A percentile compares a stretch with the other conserved stretches of the same genome.
phyloP scores from a whole-genome alignment of 495 filamentous ascomycete species.

The Aspergillus sparsus region DNA sequence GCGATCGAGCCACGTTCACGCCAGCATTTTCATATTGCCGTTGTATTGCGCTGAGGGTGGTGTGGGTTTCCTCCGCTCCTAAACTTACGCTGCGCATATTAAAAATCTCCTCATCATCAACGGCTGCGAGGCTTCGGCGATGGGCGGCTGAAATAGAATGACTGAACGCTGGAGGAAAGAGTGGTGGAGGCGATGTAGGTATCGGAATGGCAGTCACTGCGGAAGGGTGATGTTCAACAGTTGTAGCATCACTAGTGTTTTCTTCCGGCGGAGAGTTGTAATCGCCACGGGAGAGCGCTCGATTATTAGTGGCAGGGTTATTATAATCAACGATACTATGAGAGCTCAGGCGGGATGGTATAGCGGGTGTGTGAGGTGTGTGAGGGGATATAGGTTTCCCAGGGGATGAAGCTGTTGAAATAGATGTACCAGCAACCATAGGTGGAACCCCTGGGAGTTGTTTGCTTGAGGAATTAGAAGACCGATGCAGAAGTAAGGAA shows the following conservation, averaged over 20 bases:
- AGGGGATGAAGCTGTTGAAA: constrained; percentile 82
- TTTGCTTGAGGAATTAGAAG: constrained; percentile 79
- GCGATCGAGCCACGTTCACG: constrained; percentile 30
- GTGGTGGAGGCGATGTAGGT: constrained; percentile 73
- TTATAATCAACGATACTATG: constrained; percentile 80
- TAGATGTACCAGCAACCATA: constrained; percentile 79
- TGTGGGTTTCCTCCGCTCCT: constrained; percentile 65
- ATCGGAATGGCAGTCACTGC: constrained; percentile 76
- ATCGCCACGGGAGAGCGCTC: constrained; percentile 29
- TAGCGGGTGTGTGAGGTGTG: constrained; percentile 90
- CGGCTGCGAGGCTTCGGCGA: constrained; percentile 51
- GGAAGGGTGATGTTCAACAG: constrained; percentile 47
- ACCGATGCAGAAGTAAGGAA: constrained; percentile 78
- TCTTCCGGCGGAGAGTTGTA: constrained; percentile 42
- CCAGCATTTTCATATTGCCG: constrained; percentile 39
- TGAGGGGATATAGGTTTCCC: constrained; percentile 92
- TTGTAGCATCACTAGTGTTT: constrained; percentile 37
- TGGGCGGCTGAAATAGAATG: constrained; percentile 81
- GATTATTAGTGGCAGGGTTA: constrained; percentile 34
- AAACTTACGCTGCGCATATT: constrained; percentile 76
- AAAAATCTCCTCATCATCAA: constrained; percentile 64
- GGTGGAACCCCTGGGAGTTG: constrained; percentile 80
- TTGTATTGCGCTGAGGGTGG: constrained; percentile 57
- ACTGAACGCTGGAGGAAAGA: constrained; percentile 60
- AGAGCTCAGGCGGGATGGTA: constrained; percentile 88